These are phyloP conservation scores for Teratosphaeria zuluensis DNA, from an alignment of 2,329 filamentous ascomycete species.

Conservation along the genomic window DNA sequence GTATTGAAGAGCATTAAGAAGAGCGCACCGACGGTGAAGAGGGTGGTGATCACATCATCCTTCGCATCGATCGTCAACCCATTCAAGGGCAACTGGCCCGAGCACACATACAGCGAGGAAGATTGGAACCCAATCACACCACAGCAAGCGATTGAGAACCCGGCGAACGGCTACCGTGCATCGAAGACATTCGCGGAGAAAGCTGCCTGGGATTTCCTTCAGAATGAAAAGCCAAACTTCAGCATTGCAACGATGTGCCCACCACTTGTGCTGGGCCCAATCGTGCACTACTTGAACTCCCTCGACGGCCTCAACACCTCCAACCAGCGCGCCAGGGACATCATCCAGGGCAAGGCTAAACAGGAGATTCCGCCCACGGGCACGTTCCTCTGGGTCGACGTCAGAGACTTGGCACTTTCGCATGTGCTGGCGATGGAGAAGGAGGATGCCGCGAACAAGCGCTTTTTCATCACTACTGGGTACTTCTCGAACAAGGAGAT, in stretches of 20 bases:
- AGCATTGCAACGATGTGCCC: slow-evolving; percentile 41
- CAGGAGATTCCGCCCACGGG: slow-evolving; percentile 46
- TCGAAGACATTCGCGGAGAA: slow-evolving; percentile 55
- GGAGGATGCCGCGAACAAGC: slow-evolving; percentile 46
- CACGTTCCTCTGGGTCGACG: slow-evolving; percentile 41
- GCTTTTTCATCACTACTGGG: slow-evolving; percentile 54
- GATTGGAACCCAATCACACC: slow-evolving; percentile 51
- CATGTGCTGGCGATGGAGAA: slow-evolving; percentile 52
- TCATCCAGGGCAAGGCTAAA: slow-evolving; percentile 54
- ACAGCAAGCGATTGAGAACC: slow-evolving; percentile 38
- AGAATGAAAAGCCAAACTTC: slow-evolving; percentile 43
- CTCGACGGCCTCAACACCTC: slow-evolving; percentile 62
- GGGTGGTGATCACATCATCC: slow-evolving; percentile 62
- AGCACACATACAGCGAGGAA: slow-evolving; percentile 42
- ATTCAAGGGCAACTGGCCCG: slow-evolving; percentile 41
- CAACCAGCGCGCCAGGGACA: slow-evolving; percentile 55
- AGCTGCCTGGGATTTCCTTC: slow-evolving; percentile 44
- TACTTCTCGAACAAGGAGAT: slow-evolving; percentile 54
- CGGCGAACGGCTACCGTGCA: slow-evolving; percentile 36
- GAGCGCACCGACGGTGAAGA: slow-evolving; percentile 55
- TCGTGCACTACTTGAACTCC: slow-evolving; percentile 50
- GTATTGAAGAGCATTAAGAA: slow-evolving; percentile 54
- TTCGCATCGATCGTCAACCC: slow-evolving; percentile 56
- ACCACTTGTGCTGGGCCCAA: slow-evolving; percentile 41
- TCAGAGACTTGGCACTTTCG: slow-evolving; percentile 49